phyloP scores from a whole-genome alignment of 768 basidiomycete genomes.

The Kwoniella sp. region DNA sequence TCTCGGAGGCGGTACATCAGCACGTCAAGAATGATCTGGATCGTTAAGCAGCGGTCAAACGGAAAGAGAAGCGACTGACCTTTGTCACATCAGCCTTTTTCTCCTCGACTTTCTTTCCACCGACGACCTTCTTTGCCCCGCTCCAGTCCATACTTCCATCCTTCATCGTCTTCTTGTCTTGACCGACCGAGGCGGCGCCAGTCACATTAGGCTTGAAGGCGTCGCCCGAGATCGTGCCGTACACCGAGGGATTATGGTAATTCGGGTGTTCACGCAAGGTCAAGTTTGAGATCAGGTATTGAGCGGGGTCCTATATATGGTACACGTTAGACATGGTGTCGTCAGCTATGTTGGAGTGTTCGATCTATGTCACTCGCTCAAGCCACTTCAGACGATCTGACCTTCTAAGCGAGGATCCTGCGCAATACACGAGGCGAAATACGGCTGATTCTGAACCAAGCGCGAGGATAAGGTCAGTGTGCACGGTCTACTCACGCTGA shows the following conservation, averaged over 20 bases:
- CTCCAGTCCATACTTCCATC: slow-evolving; percentile 46
- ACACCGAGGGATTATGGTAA: slow-evolving; percentile 35
- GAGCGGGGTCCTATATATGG: slow-evolving; percentile 39
- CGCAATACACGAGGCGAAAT: no score
- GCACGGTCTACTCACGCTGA: slow-evolving; percentile 32
- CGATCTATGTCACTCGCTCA: background rate
- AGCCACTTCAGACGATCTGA: background rate
- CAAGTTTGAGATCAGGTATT: slow-evolving; percentile 40
- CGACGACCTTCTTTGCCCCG: slow-evolving; percentile 15
- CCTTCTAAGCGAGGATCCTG: background rate
- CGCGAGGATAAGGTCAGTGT: no score
- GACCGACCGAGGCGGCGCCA: background rate
- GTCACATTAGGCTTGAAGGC: slow-evolving; percentile 18
- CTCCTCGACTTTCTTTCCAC: slow-evolving; percentile 20
- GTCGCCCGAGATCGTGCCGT: slow-evolving; percentile 46
- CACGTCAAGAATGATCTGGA: background rate
- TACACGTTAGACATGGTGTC: background rate
- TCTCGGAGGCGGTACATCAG: background rate
- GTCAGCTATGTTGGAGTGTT: background rate
- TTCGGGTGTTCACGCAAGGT: slow-evolving; percentile 27
- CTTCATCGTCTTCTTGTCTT: slow-evolving; percentile 31
- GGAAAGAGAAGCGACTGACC: slow-evolving; percentile 2
- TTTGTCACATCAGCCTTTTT: slow-evolving; percentile 14
- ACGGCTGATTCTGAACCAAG: no score
- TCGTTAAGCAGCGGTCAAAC: background rate